phyloP scores from a whole-genome alignment of 768 basidiomycete species.

The Hortiboletus flavorubellus region DNA sequence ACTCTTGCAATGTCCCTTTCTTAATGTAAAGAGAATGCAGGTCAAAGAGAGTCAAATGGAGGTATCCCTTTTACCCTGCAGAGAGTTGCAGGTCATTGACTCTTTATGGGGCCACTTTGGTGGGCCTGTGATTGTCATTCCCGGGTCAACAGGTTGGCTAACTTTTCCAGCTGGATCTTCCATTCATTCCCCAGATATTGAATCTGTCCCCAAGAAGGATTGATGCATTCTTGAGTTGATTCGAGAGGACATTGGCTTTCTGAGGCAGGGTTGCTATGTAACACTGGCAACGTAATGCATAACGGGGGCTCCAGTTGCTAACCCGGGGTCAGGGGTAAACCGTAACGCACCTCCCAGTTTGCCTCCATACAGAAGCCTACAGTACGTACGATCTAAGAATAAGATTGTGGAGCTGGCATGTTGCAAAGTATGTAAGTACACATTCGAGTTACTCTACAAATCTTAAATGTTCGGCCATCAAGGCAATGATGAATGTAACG shows the following conservation, averaged over 20 bases:
- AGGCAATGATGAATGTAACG: no score
- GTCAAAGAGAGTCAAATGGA: background rate
- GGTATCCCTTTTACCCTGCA: background rate
- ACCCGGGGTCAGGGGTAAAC: no score
- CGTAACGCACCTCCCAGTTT: no score
- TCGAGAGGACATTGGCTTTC: background rate
- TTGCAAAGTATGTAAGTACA: no score
- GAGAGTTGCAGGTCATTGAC: background rate
- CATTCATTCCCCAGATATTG: background rate
- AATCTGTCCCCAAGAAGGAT: background rate
- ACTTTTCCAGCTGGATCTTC: background rate
- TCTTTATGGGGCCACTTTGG: background rate
- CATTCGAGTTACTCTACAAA: no score
- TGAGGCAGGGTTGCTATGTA: no score
- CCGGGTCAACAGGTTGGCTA: background rate
- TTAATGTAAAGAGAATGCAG: background rate
- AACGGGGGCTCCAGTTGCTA: no score
- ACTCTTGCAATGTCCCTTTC: background rate
- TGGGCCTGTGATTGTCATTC: background rate
- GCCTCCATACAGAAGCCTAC: no score
- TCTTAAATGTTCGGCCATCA: no score
- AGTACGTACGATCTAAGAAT: no score
- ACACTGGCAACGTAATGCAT: no score
- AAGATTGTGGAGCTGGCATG: no score
- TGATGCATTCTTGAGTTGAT: background rate